Conservation (phyloP, 208 protist species). For the Leishmania turanica region DNA sequence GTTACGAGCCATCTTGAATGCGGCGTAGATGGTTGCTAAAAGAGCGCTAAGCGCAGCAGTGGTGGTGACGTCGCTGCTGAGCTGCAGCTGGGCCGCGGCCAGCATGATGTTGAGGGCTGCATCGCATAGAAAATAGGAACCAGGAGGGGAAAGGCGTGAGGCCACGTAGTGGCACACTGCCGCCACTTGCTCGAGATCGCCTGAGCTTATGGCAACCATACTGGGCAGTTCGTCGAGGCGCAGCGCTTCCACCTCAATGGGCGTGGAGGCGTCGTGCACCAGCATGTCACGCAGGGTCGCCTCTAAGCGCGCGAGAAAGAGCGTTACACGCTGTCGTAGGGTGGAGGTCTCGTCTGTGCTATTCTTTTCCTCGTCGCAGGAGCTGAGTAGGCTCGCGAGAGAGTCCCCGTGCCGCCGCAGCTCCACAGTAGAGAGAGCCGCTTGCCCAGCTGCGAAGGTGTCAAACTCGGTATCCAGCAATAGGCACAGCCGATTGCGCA, state of each 20-base stretch:
- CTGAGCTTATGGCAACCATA: not conserved
- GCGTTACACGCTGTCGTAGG: not conserved
- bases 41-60: not conserved
- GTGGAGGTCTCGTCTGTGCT: not conserved
- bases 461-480: conserved; percentile 40
- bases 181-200: conserved; percentile 21
- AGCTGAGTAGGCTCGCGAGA: not conserved
- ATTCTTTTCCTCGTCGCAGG: not conserved
- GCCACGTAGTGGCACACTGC: conserved; percentile 17
- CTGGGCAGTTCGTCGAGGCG: not conserved
- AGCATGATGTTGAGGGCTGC: conserved; percentile 14
- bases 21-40: not conserved
- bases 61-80: not conserved
- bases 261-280: not conserved
- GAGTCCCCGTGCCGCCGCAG: conserved; percentile 5
- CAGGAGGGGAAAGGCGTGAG: not conserved
- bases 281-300: conserved; percentile 12
- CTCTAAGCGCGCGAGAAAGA: conserved; percentile 18
- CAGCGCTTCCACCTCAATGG: not conserved
- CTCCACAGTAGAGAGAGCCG: conserved; percentile 15
- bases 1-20: conserved; percentile 5
- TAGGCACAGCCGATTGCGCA: conserved; percentile 6
- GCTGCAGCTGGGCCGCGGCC: not conserved
- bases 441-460: conserved; percentile 18
- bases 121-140: not conserved